Evolutionary conservation across 495 filamentous ascomycete genomes (phyloP), one percentile per base, ranked within the genome.

Genomic region (Talaromyces ruber): DNA sequence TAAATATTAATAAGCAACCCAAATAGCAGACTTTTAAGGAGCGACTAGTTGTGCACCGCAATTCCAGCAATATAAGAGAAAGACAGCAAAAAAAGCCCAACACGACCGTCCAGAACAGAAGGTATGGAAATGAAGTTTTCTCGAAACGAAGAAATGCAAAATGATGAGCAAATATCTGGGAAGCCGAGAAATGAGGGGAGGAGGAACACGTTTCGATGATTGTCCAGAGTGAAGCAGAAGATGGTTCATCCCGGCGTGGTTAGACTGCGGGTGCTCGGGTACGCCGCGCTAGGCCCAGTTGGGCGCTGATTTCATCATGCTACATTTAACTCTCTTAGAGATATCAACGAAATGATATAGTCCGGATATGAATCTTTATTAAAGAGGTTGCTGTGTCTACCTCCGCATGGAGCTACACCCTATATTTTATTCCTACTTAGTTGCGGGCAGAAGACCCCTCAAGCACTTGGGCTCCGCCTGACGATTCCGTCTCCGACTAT

Each of bases 11-110:
- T 47, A 37, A 60, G 43, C 59, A 45, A 47, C 54, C 61, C 54
- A 61, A 55, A 63, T 63, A 59, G 64, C 65, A 71, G 65, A 67
- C 62, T 65, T 54, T 68, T 68, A 60, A 52, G 59, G 59, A 60
- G 59, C 5, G 54, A 34, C 54, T 21, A 25, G 26, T 57, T 22
- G 8, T 32, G 54, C 14, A 50, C 32, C 8, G 29, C 45, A 52
- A 59, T 39, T 58, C 55, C 51, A 54, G 51, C 22, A 54, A 54
- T 28, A 25, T 54, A n/a, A 32, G 58, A 37, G 37, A 25, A 30
- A 52, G 43, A 61, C 32, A 61, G 1, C 26, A 43, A 37, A 25
- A 32, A 37, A 61, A 16, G 53, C 60, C 21, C 22, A 21, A 60
- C 3, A 14, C 22, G 58, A 4, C 52, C 22, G 26, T 39, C 1